Evolutionary conservation across 306 rosid genomes (phyloP).

Genomic region (Casuarina equisetifolia): DNA sequence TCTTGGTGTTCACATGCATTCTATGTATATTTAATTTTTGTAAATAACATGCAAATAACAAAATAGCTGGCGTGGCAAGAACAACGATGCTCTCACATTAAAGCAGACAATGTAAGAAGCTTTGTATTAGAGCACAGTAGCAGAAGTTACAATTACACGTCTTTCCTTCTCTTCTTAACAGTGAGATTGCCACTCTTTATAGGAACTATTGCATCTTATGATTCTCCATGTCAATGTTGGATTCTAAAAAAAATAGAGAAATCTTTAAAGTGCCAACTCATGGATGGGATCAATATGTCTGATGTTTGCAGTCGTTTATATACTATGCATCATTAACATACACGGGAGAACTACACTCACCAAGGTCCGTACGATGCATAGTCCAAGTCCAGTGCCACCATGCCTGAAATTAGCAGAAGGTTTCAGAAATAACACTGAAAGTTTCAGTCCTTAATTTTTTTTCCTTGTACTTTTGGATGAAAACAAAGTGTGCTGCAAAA

Average conservation of each 20-base stretch:
- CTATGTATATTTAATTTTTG: background rate
- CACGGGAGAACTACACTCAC: conserved; percentile 47
- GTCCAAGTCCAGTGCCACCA: conserved; percentile 99
- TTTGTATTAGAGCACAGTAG: background rate
- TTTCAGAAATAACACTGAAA: conserved; percentile 8
- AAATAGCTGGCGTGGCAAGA: background rate
- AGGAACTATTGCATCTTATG: background rate
- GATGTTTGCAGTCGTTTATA: background rate
- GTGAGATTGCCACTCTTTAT: background rate
- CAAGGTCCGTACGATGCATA: conserved; percentile 93
- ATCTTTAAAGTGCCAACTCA: background rate
- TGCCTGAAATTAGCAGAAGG: conserved; percentile 62
- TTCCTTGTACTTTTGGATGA: conserved; percentile 18
- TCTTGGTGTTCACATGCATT: background rate
- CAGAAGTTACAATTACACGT: background rate
- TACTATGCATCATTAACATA: conserved; percentile 5
- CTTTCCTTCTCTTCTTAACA: background rate
- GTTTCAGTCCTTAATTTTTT: conserved; percentile 13
- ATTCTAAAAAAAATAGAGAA: background rate
- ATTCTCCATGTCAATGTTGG: background rate
- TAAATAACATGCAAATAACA: background rate
- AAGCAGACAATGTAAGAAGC: background rate
- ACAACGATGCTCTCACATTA: background rate
- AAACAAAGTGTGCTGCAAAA: conserved; percentile 8
- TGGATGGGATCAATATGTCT: background rate